Evolutionary conservation across 192 early-diverging fungal genomes (phyloP).

Genomic region (Linnemannia schmuckeri): DNA sequence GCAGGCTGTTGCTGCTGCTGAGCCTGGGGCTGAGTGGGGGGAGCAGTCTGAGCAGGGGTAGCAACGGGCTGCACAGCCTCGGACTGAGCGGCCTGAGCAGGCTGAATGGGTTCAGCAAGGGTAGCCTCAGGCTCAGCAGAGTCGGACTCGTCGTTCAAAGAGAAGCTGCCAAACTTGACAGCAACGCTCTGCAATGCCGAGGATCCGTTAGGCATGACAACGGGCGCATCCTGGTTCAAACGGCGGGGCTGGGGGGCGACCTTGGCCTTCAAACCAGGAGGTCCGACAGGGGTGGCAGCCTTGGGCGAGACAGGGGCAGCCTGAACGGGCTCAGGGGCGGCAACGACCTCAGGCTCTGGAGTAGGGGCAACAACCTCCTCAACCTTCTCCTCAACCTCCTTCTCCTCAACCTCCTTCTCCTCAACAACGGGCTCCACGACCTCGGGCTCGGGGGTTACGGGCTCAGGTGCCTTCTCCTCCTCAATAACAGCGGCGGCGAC

Average conservation of each 20-base stretch:
- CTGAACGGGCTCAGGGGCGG: constrained; percentile 14
- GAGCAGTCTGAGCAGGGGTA: constrained; percentile 6
- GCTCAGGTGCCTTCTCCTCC: constrained; percentile 11
- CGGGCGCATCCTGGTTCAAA: constrained; percentile 90
- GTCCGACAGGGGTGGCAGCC: constrained; percentile 45
- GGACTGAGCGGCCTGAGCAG: constrained; percentile 28
- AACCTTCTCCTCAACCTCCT: constrained; percentile 30
- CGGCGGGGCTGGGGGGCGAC: constrained; percentile 68
- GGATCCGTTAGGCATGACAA: constrained; percentile 87
- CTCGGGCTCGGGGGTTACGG: constrained; percentile 14
- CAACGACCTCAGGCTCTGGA: constrained; percentile 18
- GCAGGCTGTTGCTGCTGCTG: constrained; percentile 32
- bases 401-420: constrained; percentile 31
- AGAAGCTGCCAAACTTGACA: constrained; percentile 87
- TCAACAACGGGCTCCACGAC: constrained; percentile 42
- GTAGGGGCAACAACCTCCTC: background rate
- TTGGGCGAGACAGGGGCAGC: constrained; percentile 22
- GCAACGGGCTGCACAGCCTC: background rate
- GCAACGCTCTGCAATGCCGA: constrained; percentile 76
- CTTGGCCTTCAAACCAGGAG: constrained; percentile 62
- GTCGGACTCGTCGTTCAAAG: constrained; percentile 68
- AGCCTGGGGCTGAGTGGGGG: constrained; percentile 10
- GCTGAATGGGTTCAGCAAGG: constrained; percentile 15
- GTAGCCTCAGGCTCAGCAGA: constrained; percentile 30
- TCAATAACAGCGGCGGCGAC: constrained; percentile 18